Conservation (phyloP, 805 yeast species). For the Wickerhamomyces strasburgensis region DNA sequence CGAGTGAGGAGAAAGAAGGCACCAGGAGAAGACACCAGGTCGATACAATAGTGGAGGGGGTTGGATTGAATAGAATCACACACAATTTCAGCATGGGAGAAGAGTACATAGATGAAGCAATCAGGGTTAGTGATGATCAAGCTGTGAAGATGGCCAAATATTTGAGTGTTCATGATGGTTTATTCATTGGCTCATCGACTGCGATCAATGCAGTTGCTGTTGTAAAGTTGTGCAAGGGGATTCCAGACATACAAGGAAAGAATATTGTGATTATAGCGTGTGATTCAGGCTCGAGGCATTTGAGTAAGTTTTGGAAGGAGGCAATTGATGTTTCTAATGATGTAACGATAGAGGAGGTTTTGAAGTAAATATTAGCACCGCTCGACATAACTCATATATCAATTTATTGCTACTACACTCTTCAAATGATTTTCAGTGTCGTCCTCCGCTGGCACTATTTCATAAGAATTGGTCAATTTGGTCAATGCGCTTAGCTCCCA, state of each 20-base stretch:
- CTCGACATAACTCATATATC: too few species aligned
- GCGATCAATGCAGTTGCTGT: constrained; percentile 94
- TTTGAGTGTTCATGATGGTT: constrained; percentile 77
- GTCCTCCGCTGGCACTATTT: too few species aligned
- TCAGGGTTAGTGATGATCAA: constrained; percentile 73
- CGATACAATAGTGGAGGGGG: constrained; percentile 90
- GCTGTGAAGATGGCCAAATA: constrained; percentile 87
- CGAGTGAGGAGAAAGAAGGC: constrained; percentile 83
- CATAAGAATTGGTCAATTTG: too few species aligned
- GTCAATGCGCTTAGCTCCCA: too few species aligned
- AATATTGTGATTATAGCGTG: constrained; percentile 82
- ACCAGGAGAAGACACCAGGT: constrained; percentile 94
- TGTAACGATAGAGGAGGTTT: constrained; percentile 33
- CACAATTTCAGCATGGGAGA: constrained; percentile 75
- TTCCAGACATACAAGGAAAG: constrained; percentile 44
- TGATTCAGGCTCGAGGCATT: constrained; percentile 86
- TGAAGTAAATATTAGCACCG: too few species aligned
- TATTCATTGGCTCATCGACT: constrained; percentile 90
- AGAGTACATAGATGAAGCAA: constrained; percentile 65
- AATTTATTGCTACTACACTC: too few species aligned
- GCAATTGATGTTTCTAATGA: constrained; percentile 38
- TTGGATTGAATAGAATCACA: constrained; percentile 85
- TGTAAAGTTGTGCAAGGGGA: constrained; percentile 45
- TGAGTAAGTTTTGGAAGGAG: constrained; percentile 87
- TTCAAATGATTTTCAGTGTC: too few species aligned